Base-by-base conservation (phyloP, 2,329 filamentous ascomycete genomes). In the Ophiocordyceps camponoti-rufipedis region DNA sequence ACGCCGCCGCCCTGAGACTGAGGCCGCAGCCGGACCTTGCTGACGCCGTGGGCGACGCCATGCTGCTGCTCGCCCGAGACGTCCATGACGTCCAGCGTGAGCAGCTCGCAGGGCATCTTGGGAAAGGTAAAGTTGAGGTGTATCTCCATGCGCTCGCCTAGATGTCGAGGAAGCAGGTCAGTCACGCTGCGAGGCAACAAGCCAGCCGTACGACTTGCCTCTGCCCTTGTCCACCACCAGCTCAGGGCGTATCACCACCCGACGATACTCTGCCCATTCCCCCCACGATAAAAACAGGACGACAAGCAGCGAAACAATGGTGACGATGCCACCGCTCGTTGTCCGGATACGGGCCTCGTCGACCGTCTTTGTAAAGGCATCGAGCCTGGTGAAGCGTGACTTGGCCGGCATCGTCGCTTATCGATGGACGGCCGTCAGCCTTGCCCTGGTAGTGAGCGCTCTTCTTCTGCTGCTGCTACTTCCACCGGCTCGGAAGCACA, bases 361-460 rank as follows among this genome's bases (percentile, higher is more conserved):
- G 55, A 98, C 91, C 12, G 91, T 98, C 68, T 98, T 98, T 44
- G 89, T 94, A 63, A 98, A 98, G 72, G 91, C 91, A 66, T 98
- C 91, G 52, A 98, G 85, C 75, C 82, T 82, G 48, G 85, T 94
- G 62, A 98, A 95, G 63, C 91, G 81, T 55, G 86, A 94, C 71
- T 94, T 94, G 58, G 81, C 68, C 53, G 88, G 72, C 91, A 96
- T 96, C 44, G 52, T 45, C 2, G 23, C 32, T 31, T 31, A 19
- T n/a, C 14, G 40, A 28, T 8, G 39, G 28, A 41, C 38, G 16
- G 28, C 38, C 28, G 41, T 16, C 16, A 9, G 44, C 40, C 32
- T 23, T 29, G 6, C 13, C 8, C 18, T 13, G 16, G 18, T 5
- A 31, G 29, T 12, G 29, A 31, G 29, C 29, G 29, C 29, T 31